Evolutionary conservation across 768 basidiomycete species (phyloP).

Genomic region (Lactifluus piperatus): DNA sequence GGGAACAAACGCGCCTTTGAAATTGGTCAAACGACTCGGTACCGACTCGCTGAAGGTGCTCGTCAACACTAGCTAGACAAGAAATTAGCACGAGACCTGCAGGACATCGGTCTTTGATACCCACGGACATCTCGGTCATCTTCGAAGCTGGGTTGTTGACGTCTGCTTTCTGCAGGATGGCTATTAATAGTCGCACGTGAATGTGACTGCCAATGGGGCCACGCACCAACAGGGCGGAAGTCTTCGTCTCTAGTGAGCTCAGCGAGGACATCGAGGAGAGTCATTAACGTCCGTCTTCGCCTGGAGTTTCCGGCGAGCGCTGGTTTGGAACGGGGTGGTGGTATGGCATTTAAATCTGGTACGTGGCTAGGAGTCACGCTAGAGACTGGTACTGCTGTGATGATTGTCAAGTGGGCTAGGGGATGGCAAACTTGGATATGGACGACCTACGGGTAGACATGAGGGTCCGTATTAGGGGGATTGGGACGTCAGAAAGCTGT

Average conservation of each 20-base stretch:
- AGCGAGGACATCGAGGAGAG: constrained; percentile 37
- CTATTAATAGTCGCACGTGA: not conserved
- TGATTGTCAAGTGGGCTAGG: not conserved
- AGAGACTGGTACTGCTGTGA: not conserved
- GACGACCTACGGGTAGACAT: constrained; percentile 7
- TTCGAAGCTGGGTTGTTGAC: constrained; percentile 43
- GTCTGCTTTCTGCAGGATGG: constrained; percentile 7
- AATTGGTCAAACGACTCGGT: constrained; percentile 58
- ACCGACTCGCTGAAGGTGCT: constrained; percentile 58
- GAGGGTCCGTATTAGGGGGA: not conserved
- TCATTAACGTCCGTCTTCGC: constrained; percentile 40
- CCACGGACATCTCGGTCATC: constrained; percentile 60
- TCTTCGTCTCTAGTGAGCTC: constrained; percentile 36
- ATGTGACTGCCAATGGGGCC: not conserved
- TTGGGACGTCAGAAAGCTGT: not conserved
- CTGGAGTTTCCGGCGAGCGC: not conserved
- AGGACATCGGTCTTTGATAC: constrained; percentile 26
- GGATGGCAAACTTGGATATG: not conserved
- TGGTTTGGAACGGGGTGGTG: not conserved
- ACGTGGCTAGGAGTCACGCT: constrained; percentile 1
- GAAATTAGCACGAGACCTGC: not conserved
- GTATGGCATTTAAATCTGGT: constrained; percentile 1
- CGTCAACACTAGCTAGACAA: constrained; percentile 50
- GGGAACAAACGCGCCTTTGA: constrained; percentile 37
- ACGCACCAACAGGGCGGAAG: constrained; percentile 28